Base-by-base conservation (phyloP, 352 stramenopile genomes). In the Phytopythium boreale region DNA sequence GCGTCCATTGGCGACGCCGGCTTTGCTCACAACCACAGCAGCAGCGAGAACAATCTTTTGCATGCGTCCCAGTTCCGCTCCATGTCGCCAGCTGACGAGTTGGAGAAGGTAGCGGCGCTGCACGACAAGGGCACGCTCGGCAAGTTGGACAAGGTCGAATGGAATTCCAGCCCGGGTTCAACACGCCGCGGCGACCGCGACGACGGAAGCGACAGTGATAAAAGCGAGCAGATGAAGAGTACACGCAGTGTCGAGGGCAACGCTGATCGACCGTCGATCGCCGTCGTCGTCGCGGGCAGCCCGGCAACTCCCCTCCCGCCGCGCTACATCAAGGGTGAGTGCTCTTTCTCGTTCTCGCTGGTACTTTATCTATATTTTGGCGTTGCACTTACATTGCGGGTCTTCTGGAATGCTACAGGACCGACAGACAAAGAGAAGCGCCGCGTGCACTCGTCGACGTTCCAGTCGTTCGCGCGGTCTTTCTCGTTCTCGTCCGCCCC, bases 361-460 rank as follows among this genome's bases (percentile, higher is more conserved):
- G 19, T 50, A 14, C 9, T 41, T 56, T 24, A 10, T 47, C 27
- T 8, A 44, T 31, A 2, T 36, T 52, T 2, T 31, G 46, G 8
- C 7, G 10, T 49, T n/a, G 20, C 43, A 49, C 19, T 49, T 0
- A 49, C 43, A 22, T 3, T 49, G 20, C 4, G 19, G 7, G 12
- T 22, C 43, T 49, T 22, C 5, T 49, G 4, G 20, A 49, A 24
- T 39, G 24, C 6, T 4, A 26, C 20, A 62, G 74, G 70, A 22
- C 70, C 74, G 19, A 57, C 77, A 4, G 74, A 74, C 46, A 84
- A 81, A 17, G 67, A 88, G 61, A 95, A 93, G 65, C 82, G 84
- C 26, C 82, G 84, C 46, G 82, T 86, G 53, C 83, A 93, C 69
- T 91, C 84, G 52, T 89, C 80, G 22, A 95, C 84, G 2, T 92